Evolutionary conservation across 2,329 filamentous ascomycete genomes (phyloP).

Genomic region (Xylariaceae sp.): DNA sequence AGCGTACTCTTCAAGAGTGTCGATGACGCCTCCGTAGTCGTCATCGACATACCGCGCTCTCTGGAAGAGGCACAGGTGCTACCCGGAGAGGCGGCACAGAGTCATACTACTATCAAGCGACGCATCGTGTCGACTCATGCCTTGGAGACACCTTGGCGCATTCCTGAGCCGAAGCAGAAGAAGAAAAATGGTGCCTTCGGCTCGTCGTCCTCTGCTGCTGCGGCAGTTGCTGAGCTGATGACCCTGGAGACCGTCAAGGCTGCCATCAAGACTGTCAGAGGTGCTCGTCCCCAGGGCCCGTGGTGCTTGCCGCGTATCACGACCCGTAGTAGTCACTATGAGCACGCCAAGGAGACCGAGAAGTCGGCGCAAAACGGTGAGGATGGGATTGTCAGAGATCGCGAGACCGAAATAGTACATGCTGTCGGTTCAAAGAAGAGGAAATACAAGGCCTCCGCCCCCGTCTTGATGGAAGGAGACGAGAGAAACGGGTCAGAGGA

Average conservation of each 20-base stretch:
- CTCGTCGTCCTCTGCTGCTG: conserved; percentile 39
- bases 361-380: not conserved
- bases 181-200: conserved; percentile 22
- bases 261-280: conserved; percentile 37
- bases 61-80: conserved; percentile 60
- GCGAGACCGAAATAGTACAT: not conserved
- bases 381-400: too few relatives aligned
- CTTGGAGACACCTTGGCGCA: conserved; percentile 41
- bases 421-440: conserved; percentile 13
- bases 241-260: conserved; percentile 40
- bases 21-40: conserved; percentile 43
- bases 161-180: conserved; percentile 47
- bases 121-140: conserved; percentile 43
- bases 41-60: conserved; percentile 66
- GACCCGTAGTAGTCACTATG: too few relatives aligned
- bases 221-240: conserved; percentile 52
- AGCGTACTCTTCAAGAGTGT: conserved; percentile 51
- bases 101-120: too few relatives aligned
- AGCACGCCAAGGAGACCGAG: not conserved
- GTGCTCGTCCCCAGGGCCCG: conserved; percentile 34
- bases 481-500: conserved; percentile 4
- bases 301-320: conserved; percentile 46
- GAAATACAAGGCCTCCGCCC: conserved; percentile 7
- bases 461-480: not conserved
- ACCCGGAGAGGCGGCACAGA: conserved; percentile 30